These are phyloP conservation scores for Cutaneotrichosporon sp. DNA, from an alignment of 1,284 basidiomycete species.

Conservation along the genomic window DNA sequence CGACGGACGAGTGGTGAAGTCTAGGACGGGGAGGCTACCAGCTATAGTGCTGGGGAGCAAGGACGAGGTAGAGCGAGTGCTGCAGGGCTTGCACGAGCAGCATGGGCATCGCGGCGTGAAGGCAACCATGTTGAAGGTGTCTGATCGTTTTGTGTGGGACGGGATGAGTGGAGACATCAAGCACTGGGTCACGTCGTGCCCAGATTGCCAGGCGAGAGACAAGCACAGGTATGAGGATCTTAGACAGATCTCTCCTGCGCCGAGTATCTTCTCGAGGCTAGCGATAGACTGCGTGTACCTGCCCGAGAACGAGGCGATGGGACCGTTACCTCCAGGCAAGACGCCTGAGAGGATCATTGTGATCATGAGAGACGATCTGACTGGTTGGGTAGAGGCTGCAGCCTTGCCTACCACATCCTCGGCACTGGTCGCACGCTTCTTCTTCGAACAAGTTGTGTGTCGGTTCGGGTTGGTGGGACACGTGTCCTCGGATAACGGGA, in stretches of 20 bases:
- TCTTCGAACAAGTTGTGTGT: not conserved
- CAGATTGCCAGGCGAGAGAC: constrained; percentile 5
- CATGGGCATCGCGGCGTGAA: constrained; percentile 3
- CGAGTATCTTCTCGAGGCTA: constrained; percentile 3
- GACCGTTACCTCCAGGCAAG: not conserved
- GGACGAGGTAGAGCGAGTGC: not conserved
- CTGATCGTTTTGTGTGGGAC: constrained; percentile 3
- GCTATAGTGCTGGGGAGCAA: not conserved
- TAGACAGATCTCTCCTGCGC: not conserved
- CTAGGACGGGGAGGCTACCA: not conserved
- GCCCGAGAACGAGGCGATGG: not conserved
- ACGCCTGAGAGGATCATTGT: not conserved
- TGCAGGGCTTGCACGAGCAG: not conserved
- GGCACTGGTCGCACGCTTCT: not conserved
- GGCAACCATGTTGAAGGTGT: not conserved
- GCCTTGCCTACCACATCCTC: not conserved
- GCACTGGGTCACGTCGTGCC: not conserved
- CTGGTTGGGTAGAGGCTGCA: constrained; percentile 11
- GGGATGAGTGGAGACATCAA: not conserved
- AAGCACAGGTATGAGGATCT: constrained; percentile 1
- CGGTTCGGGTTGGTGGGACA: constrained; percentile 1
- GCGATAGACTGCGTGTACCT: constrained; percentile 16
- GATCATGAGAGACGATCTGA: constrained; percentile 2
- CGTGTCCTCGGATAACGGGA: constrained; percentile 5
- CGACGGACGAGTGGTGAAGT: not conserved